Percentiles rank a stretch among this genome's conserved stretches.
Evolutionary conservation across 2,329 filamentous ascomycete species (phyloP).

Genomic region (Fusarium austroafricanum): DNA sequence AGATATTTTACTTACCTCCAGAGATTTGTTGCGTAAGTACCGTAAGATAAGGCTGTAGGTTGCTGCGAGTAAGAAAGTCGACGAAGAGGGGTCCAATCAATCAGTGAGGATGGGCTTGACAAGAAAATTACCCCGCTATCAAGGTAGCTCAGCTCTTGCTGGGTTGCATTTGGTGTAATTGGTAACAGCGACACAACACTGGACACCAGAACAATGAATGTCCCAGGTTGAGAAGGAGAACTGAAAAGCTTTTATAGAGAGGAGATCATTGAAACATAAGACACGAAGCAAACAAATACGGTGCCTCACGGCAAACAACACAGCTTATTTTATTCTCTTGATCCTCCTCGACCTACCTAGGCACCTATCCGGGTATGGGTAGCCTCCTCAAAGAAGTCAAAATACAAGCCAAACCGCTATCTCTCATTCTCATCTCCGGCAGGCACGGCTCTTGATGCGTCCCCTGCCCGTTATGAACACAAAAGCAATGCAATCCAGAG

Average conservation of each 20-base stretch:
- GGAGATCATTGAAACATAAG: not conserved
- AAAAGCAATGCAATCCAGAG: slow-evolving; percentile 37
- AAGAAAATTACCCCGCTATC: slow-evolving; percentile 46
- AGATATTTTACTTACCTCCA: slow-evolving; percentile 43
- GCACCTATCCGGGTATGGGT: slow-evolving; percentile 9
- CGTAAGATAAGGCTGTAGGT: slow-evolving; percentile 24
- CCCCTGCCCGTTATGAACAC: slow-evolving; percentile 21
- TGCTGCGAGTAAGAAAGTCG: slow-evolving; percentile 40
- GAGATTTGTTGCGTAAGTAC: slow-evolving; percentile 38
- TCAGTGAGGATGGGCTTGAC: slow-evolving; percentile 32
- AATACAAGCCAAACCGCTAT: slow-evolving; percentile 10
- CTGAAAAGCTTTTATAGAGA: not conserved
- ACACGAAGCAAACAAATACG: slow-evolving; percentile 1
- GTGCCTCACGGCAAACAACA: not conserved
- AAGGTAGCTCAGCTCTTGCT: not conserved
- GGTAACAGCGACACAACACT: not conserved
- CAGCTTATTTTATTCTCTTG: not conserved
- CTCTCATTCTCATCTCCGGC: slow-evolving; percentile 11
- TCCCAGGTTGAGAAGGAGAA: not conserved
- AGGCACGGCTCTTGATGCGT: slow-evolving; percentile 17
- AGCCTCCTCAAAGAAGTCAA: not conserved
- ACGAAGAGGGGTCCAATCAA: slow-evolving; percentile 44
- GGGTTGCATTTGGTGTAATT: slow-evolving; percentile 16
- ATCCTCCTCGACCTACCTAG: not conserved
- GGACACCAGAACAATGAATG: not conserved